phyloP scores from a whole-genome alignment of 2,329 filamentous ascomycete genomes.

The Fusarium paranaense region DNA sequence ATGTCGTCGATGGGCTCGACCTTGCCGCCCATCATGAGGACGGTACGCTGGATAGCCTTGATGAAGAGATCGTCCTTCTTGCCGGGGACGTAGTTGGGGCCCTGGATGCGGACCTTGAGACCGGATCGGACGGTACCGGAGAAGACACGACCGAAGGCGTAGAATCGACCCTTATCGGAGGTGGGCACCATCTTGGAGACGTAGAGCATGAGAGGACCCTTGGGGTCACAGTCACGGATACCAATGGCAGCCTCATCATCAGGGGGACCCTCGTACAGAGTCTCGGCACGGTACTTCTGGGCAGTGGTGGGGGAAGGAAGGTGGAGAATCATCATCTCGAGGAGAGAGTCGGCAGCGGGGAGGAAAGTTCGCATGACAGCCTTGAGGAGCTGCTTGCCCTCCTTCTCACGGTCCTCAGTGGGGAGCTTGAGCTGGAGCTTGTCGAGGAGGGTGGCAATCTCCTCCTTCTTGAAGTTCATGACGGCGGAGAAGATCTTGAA shows the following conservation, averaged over 20 bases:
- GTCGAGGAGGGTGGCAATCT: slow-evolving; percentile 82
- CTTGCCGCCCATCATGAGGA: slow-evolving; percentile 99
- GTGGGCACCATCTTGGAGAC: slow-evolving; percentile 99
- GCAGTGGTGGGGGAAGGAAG: slow-evolving; percentile 95
- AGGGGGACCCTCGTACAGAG: slow-evolving; percentile 95
- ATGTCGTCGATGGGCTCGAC: slow-evolving; percentile 99
- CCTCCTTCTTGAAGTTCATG: slow-evolving; percentile 99
- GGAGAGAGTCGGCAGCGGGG: slow-evolving; percentile 94
- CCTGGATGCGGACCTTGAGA: slow-evolving; percentile 99
- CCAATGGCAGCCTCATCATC: slow-evolving; percentile 94
- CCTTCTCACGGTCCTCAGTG: slow-evolving; percentile 87
- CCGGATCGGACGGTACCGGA: slow-evolving; percentile 97
- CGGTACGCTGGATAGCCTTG: slow-evolving; percentile 99
- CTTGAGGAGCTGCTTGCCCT: slow-evolving; percentile 98
- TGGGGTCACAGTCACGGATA: slow-evolving; percentile 98
- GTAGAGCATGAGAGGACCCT: slow-evolving; percentile 99
- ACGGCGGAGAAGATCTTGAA: slow-evolving; percentile 98
- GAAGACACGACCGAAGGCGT: slow-evolving; percentile 99
- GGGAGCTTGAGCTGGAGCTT: slow-evolving; percentile 97
- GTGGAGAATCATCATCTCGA: slow-evolving; percentile 99
- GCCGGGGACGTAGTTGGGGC: slow-evolving; percentile 97
- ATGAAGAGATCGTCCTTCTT: slow-evolving; percentile 99
- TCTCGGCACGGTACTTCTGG: slow-evolving; percentile 98
- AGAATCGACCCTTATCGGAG: slow-evolving; percentile 99
- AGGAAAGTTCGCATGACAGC: slow-evolving; percentile 99